phyloP scores from a whole-genome alignment of 306 rosid species.

The Vicia sativa region DNA sequence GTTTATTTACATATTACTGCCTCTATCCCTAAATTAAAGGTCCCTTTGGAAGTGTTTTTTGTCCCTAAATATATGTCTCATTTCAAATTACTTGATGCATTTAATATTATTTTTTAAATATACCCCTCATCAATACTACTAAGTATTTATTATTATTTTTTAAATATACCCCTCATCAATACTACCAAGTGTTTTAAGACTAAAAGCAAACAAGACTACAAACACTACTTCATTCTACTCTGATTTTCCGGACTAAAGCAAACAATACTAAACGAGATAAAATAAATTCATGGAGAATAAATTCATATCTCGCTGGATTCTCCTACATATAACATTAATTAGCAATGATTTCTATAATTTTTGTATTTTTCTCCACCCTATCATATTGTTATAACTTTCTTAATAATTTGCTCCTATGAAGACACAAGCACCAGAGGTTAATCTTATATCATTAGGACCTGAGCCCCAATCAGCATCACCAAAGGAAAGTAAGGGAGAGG shows the following conservation, averaged over 20 bases:
- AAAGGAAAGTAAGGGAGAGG: too few species aligned
- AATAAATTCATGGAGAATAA: background rate
- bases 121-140: background rate
- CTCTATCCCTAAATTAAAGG: background rate
- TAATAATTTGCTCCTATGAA: background rate
- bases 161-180: background rate
- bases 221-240: background rate
- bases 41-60: background rate
- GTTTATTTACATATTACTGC: background rate
- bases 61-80: constrained; percentile 1
- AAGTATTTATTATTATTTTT: background rate
- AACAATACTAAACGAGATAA: background rate
- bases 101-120: background rate
- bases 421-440: too few species aligned
- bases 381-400: background rate
- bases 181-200: background rate
- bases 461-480: too few species aligned
- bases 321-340: background rate
- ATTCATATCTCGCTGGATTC: background rate
- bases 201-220: background rate
- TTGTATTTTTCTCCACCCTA: background rate
- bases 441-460: too few species aligned
- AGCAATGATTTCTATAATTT: background rate
- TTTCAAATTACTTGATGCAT: background rate
- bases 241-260: background rate